Percentiles rank a stretch among this genome's conserved stretches.
These are phyloP conservation scores for Eucalyptus pauciflora DNA, from an alignment of 345 rosid genomes.

Conservation along the genomic window DNA sequence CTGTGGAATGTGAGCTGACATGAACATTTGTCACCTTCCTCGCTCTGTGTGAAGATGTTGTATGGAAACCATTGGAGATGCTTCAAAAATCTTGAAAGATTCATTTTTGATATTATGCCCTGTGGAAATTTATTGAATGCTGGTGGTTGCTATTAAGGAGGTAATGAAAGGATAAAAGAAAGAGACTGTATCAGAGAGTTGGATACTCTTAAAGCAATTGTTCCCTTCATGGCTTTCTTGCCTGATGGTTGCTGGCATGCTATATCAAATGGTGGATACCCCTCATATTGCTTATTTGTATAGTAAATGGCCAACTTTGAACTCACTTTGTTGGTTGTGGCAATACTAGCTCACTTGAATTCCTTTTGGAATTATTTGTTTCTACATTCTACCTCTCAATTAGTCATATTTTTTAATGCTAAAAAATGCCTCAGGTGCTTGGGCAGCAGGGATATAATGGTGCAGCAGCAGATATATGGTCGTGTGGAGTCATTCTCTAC, in stretches of 20 bases:
- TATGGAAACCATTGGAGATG: neutral
- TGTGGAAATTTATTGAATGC: neutral
- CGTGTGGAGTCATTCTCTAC: conserved; percentile 88
- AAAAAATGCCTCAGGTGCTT: conserved; percentile 30
- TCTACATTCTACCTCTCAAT: neutral
- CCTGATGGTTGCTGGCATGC: neutral
- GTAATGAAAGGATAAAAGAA: neutral
- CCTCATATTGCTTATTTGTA: neutral
- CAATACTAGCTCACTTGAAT: neutral
- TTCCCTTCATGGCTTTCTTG: neutral
- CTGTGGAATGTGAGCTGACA: neutral
- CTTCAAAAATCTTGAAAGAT: neutral
- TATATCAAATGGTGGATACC: neutral
- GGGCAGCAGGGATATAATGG: conserved; percentile 71
- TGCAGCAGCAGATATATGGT: conserved; percentile 91
- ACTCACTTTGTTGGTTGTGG: neutral
- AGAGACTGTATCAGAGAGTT: neutral
- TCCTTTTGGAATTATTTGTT: neutral
- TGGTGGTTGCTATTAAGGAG: neutral
- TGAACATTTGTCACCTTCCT: neutral
- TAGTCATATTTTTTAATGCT: neutral
- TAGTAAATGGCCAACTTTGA: neutral
- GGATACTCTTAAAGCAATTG: neutral
- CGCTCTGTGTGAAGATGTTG: neutral
- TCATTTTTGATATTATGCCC: neutral